phyloP scores from a whole-genome alignment of 768 basidiomycete species.

The Lentinula detonsa region DNA sequence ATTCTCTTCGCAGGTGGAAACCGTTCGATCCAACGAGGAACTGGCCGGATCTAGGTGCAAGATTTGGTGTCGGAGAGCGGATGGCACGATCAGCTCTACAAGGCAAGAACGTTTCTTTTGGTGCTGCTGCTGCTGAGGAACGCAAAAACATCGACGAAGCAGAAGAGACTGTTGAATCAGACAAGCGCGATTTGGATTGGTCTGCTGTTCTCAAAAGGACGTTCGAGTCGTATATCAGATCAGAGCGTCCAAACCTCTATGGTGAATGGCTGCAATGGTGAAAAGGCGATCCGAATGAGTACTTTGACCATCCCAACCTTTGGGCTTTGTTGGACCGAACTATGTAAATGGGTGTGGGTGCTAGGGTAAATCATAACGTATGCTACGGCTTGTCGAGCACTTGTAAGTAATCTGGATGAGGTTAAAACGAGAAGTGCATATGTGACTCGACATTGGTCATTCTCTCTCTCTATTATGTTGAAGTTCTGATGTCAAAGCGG shows the following conservation, averaged over 20 bases:
- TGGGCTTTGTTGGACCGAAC: background rate
- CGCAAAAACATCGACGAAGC: slow-evolving; percentile 14
- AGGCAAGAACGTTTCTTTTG: slow-evolving; percentile 17
- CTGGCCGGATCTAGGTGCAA: slow-evolving; percentile 83
- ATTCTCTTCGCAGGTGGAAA: slow-evolving; percentile 65
- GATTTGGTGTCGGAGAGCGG: slow-evolving; percentile 72
- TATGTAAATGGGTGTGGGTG: background rate
- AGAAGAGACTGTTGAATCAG: slow-evolving; percentile 36
- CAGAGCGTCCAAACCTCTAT: slow-evolving; percentile 67
- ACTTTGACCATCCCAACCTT: too few relatives aligned
- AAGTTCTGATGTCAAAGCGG: background rate
- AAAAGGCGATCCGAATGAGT: background rate
- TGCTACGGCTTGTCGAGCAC: background rate
- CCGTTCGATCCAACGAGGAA: slow-evolving; percentile 85
- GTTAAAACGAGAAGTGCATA: background rate
- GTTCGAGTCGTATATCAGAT: slow-evolving; percentile 86
- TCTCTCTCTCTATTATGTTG: too few relatives aligned
- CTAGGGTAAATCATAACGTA: background rate
- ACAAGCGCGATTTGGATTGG: slow-evolving; percentile 82
- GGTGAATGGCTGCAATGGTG: background rate
- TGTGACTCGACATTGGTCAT: background rate
- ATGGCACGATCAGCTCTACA: slow-evolving; percentile 42
- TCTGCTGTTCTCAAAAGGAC: slow-evolving; percentile 86
- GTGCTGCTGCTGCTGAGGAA: background rate
- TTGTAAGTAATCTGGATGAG: background rate